Evolutionary conservation across 1,284 basidiomycete genomes (phyloP), one percentile per base, ranked within the genome.

Genomic region (Hortiboletus rubellus): DNA sequence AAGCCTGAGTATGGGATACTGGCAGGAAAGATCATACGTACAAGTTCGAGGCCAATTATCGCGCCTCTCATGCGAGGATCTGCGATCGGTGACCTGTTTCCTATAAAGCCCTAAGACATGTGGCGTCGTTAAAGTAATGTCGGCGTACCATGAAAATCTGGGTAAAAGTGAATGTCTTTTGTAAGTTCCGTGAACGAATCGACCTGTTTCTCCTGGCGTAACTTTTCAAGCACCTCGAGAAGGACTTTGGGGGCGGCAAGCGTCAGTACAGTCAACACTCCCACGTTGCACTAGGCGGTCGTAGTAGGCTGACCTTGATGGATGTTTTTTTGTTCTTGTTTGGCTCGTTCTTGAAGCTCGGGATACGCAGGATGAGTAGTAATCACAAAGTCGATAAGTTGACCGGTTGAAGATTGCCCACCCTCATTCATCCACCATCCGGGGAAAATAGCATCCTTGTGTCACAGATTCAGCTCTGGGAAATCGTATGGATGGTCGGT

Each of bases 361-460:
- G 81, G 72, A 63, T 92, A 92, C 1, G 96, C 93, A 2, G 91
- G 85, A 68, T 99, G 96, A 0, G 92, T 98, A 36, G 88, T 94
- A 63, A 98, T 84, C 73, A 97, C 88, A 71, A 97, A 98, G 69
- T 99, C 94, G 62, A 98, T 95, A 27, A 98, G 81, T 77, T 97
- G 96, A n/a, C 96, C 97, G 0, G 96, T 99, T 0, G 95, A 96
- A 18, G 94, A 97, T 75, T 99, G 96, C 0, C 96, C 96, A 42
- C 96, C 96, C 76, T 99, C 96, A 69, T 97, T 99, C 94, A 98
- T 98, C 97, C 96, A 96, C 87, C 91, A 94, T 14, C 87, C 94
- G 31, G 89, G 89, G 77, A 98, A 97, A 30, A 96, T 83, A 17
- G 91, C 85, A 67, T 94, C 85, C 86, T 89, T 62, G 7, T 31